Base-by-base conservation (phyloP, 306 rosid species). In the Ceratonia siliqua region DNA sequence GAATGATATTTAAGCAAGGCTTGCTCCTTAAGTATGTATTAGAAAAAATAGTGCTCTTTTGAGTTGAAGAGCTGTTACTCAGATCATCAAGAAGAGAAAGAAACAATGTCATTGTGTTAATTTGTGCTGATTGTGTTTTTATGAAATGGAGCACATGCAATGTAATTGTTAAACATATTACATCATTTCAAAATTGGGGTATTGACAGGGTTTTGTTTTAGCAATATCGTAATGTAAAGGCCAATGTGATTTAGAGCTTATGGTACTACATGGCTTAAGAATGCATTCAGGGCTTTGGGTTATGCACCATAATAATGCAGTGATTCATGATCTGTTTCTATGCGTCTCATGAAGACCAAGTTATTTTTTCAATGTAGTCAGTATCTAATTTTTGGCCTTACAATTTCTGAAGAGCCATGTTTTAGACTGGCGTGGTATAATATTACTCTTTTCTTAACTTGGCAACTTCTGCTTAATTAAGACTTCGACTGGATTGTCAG, bases 21-120 rank as follows among this genome's bases (percentile, higher is more conserved):
- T 28, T 27, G 9, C 15, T 71, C 9, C 35, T 10, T 32, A 41
- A 21, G 32, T 70, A 18, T 0, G 30, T 56, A 41, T 25, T 22
- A 52, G 36, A 45, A 0, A 45, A 32, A 59, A 41, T 20, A 72
- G 62, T 57, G 8, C 18, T 43, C 39, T 72, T 52, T 22, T 58
- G 10, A 61, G 65, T 68, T 49, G 2, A 67, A 17, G 70, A 72
- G 27, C 68, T 48, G 79, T 39, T 45, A 46, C 49, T 28, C 55
- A 33, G 2, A 17, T 49, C 17, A 5, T 82, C 6, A 14, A 18
- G 33, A 76, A n/a, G n/a, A n/a, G n/a, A n/a, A n/a, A n/a, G n/a
- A n/a, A n/a, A n/a, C n/a, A n/a, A n/a, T n/a, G n/a, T n/a, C n/a
- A n/a, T n/a, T n/a, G n/a, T n/a, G n/a, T n/a, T n/a, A n/a, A n/a